Evolutionary conservation across 495 filamentous ascomycete genomes (phyloP), one percentile per base, ranked within the genome.

Genomic region (Daldinia childiae): DNA sequence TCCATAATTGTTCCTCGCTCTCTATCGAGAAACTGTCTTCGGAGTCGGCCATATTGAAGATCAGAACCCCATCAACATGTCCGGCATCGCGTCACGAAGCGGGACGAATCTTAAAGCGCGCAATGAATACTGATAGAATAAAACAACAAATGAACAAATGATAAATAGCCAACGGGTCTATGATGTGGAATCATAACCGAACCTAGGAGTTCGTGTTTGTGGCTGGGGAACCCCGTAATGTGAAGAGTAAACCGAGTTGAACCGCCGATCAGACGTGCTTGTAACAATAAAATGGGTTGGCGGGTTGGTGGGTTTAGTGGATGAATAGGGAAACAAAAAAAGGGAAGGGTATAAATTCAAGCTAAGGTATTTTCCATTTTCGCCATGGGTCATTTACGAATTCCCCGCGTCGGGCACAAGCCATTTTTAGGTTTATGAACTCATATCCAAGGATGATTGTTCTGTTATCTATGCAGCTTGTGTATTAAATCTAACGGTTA

Each of bases 1-100:
- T 83, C 95, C 95, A 98, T 82, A 98, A 95, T 81, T 97, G 92
- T 78, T 94, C 87, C 83, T 95, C 93, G 80, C 88, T 91, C 80
- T 97, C 93, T 77, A 92, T 84, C 74, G 82, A 83, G 78, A 87
- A 89, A 73, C 84, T 87, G 71, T 87, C 87, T 79, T 92, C 91
- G 70, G 87, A 83, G 68, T 91, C 90, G 68, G 84, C 80, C 84
- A 86, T 87, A 48, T 68, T 75, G 69, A 48, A 48, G 19, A 69
- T 76, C 64, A 67, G 60, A 69, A 58, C 66, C 71, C 58, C 62
- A 66, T 56, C 52, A 60, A 45, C 21, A 6, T 58, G 55, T 45
- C 41, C 52, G 71, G 24, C 57, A 66, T 73, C 61, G 34, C 71
- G 68, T 73, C 62, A 69, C 66, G 66, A 62, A 38, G 69, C 55